Conservation (phyloP, 139 green algal species). For the Chlorella sp. region DNA sequence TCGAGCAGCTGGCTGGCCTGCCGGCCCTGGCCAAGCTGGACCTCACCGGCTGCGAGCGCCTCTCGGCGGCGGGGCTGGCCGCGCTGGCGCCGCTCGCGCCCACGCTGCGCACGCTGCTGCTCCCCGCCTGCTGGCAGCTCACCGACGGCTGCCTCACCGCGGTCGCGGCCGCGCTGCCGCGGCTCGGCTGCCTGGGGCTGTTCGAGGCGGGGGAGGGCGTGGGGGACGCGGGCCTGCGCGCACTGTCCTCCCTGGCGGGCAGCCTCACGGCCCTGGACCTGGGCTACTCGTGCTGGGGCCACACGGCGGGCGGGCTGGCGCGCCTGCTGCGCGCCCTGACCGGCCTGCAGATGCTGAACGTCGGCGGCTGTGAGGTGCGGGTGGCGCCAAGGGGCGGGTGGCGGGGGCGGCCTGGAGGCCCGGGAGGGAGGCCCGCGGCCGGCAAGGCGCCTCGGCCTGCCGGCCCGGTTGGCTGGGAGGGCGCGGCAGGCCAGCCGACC, state of each 20-base stretch:
- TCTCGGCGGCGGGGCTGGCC: constrained; percentile 17
- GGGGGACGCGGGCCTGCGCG: constrained; percentile 8
- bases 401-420: background rate
- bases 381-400: background rate
- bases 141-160: constrained; percentile 28
- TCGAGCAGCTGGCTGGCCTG: constrained; percentile 5
- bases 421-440: background rate
- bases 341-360: constrained; percentile 29
- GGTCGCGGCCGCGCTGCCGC: constrained; percentile 6
- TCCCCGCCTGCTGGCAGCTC: constrained; percentile 38
- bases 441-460: background rate
- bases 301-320: constrained; percentile 16
- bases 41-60: constrained; percentile 24
- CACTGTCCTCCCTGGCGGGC: background rate
- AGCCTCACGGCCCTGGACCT: constrained; percentile 34
- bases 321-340: constrained; percentile 13
- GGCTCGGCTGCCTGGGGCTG: constrained; percentile 22
- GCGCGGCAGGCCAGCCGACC: background rate
- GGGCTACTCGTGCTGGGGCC: constrained; percentile 33
- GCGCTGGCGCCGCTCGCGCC: background rate
- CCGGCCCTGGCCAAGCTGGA: constrained; percentile 7
- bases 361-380: constrained; percentile 10
- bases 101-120: constrained; percentile 26
- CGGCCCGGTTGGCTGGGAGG: background rate
- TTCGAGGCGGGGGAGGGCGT: constrained; percentile 41